Evolutionary conservation across 2,329 filamentous ascomycete genomes (phyloP), one percentile per base, ranked within the genome.

Genomic region (Verticillium dahliae): DNA sequence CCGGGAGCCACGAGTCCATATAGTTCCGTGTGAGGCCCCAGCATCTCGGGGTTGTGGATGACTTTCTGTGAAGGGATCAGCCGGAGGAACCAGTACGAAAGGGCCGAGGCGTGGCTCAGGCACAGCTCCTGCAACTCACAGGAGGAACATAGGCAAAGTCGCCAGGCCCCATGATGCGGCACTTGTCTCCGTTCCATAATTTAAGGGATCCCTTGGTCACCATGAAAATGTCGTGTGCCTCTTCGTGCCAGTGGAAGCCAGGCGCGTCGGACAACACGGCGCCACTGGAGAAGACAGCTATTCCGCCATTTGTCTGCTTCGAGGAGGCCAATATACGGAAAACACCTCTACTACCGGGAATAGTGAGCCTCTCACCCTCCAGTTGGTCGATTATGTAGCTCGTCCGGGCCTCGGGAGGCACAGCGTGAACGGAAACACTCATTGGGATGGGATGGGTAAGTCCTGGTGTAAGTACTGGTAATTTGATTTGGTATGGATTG

Each of bases 71-170:
- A 4, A 3, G 31, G 2, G 0, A 9, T 58, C n/a, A 64, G 45
- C 27, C 15, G 52, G 18, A 10, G 18, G 7, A 4, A 7, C 10
- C 6, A 31, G 27, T 31, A 31, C 27, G 27, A 31, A 4, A 31
- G 27, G 27, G 27, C 27, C 22, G 10, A 7, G 38, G 59, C 38
- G 34, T 60, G 45, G 22, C 60, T 60, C 3, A 15, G 1, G 6
- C 15, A n/a, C n/a, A n/a, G n/a, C n/a, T n/a, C n/a, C n/a, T 39
- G 4, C 6, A 7, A 68, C 72, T 66, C 71, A 84, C 81, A 9
- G 82, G 83, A 57, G 83, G 83, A 3, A 85, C 77, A 64, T 81
- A 83, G 4, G 82, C 82, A 70, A 85, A 85, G 65, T 86, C 83
- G 0, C 83, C 83, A 0, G 82, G 78, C 0, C 75, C 76, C 73